Base-by-base conservation (phyloP, 768 basidiomycete genomes). In the Lactifluus volemus region DNA sequence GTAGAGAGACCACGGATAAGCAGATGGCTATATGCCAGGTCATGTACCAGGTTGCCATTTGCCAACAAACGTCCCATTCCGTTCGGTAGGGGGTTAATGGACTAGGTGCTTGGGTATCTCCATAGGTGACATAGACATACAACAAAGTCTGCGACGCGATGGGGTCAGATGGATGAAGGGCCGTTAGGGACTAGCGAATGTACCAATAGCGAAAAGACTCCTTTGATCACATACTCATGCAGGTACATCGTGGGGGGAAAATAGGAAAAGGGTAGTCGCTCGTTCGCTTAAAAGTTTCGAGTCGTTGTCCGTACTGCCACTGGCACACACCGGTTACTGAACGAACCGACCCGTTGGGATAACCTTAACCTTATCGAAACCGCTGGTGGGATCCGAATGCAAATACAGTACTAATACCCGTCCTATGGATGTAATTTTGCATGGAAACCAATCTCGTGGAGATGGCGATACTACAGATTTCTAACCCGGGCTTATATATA, bases 61-160 rank as follows among this genome's bases (percentile, higher is more conserved):
- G 59, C 59, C 59, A 61, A 4, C 63, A 63, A 4, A 61, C 1
- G 15, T 63, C 60, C 63, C 59, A 62, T 34, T 63, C 63, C 0
- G 53, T 45, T 3, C 17, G 2, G 10, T 44, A 55, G 5, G 49
- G 53, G 29, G 39, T n/a, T 1, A 36, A 32, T 15, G 53, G 53
- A 1, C 53, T 55, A 1, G 0, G 63, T 1, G 49, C 60, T 32
- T 41, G 49, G 0, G 59, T 47, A 4, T 61, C 59, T 0, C 6
- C 0, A 6, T 47, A 63, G 11, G 63, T 62, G 1, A 61, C 63
- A 1, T 38, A 32, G 36, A 30, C 19, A 12, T 63, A 60, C 2
- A 63, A 0, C 8, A 10, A 4, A 1, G 59, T 63, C 61, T 63
- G 34, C 9, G 2, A 8, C 19, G 58, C 10, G 15, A 7, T 19